These are phyloP conservation scores for Mercurialis annua DNA, from an alignment of 345 rosid species.

Conservation along the genomic window DNA sequence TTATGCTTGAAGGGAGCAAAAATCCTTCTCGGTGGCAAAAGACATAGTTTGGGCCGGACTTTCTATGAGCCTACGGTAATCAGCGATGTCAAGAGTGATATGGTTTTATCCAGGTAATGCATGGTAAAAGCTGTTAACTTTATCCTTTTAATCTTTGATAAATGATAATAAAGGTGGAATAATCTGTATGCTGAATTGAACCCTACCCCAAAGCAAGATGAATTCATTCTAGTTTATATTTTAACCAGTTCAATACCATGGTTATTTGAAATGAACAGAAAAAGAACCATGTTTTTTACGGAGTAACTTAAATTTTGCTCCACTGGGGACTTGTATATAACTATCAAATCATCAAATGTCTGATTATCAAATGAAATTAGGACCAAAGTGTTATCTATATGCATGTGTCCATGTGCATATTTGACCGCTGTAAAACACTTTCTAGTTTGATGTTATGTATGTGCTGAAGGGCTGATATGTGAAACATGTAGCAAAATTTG, in stretches of 20 bases:
- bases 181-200: too few relatives aligned
- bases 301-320: too few relatives aligned
- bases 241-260: too few relatives aligned
- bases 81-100: slow-evolving; percentile 55
- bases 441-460: not conserved
- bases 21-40: slow-evolving; percentile 84
- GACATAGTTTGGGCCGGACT: slow-evolving; percentile 86
- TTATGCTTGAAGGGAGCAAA: slow-evolving; percentile 72
- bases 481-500: not conserved
- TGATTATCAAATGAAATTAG: not conserved
- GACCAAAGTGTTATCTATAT: not conserved
- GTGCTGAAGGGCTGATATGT: not conserved
- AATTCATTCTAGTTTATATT: too few relatives aligned
- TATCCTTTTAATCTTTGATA: not conserved
- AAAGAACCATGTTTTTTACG: too few relatives aligned
- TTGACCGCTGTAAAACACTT: too few relatives aligned
- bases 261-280: too few relatives aligned
- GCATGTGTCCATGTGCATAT: too few relatives aligned
- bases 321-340: not conserved
- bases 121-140: not conserved
- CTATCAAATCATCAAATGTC: not conserved
- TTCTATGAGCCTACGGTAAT: slow-evolving; percentile 94
- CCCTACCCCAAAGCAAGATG: too few relatives aligned
- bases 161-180: not conserved
- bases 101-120: slow-evolving; percentile 72